Evolutionary conservation across 1,284 basidiomycete species (phyloP).

Genomic region (Sporisorium graminicola): DNA sequence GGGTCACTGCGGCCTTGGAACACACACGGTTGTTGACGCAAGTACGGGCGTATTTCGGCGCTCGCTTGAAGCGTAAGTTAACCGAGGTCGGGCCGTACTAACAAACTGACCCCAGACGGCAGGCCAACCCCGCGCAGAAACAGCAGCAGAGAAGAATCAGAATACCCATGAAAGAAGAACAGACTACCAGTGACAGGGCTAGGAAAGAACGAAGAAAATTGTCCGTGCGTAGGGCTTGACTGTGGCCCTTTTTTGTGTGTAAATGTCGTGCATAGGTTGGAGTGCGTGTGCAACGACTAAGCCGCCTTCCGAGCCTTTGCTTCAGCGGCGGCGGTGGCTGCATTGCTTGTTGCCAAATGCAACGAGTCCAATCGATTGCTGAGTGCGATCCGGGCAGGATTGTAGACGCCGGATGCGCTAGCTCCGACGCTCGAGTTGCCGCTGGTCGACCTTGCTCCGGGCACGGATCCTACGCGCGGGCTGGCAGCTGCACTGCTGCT

Average conservation of each 20-base stretch:
- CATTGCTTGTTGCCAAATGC: constrained; percentile 22
- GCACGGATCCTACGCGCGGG: constrained; percentile 18
- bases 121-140: not conserved
- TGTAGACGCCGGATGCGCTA: constrained; percentile 24
- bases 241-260: not conserved
- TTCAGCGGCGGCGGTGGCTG: constrained; percentile 17
- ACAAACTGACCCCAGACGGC: constrained; percentile 8
- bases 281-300: not conserved
- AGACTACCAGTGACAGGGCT: constrained; percentile 16
- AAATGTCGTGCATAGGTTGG: not conserved
- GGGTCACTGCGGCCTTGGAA: not conserved
- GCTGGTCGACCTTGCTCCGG: constrained; percentile 14
- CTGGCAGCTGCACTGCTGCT: constrained; percentile 44
- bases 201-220: constrained; percentile 2
- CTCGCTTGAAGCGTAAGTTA: constrained; percentile 10
- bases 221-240: constrained; percentile 6
- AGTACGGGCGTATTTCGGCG: constrained; percentile 13
- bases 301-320: constrained; percentile 25
- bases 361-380: constrained; percentile 49
- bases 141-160: not conserved
- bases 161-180: constrained; percentile 15
- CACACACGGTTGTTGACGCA: not conserved
- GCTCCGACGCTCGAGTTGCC: constrained; percentile 1
- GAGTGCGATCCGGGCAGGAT: constrained; percentile 32
- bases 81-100: not conserved